Evolutionary conservation across 1,284 basidiomycete species (phyloP).

Genomic region (Anthracocystis panici-leucophaei): DNA sequence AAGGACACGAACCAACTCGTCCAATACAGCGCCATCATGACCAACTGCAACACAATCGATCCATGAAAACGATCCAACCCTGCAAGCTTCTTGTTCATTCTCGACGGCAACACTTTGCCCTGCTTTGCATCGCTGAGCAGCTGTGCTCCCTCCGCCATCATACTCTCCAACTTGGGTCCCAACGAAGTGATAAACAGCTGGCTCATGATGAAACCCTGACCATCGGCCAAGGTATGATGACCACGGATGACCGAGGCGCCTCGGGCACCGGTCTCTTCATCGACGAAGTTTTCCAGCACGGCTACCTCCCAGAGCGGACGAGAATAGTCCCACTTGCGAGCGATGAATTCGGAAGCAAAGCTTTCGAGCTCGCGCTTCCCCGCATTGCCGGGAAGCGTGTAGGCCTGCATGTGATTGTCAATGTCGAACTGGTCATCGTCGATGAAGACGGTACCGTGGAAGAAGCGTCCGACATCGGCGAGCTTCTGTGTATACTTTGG

Average conservation of each 20-base stretch:
- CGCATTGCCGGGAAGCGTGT: conserved; percentile 47
- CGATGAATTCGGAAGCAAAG: conserved; percentile 60
- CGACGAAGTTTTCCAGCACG: conserved; percentile 59
- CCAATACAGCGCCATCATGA: conserved; percentile 63
- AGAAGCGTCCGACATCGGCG: conserved; percentile 50
- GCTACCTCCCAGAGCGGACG: conserved; percentile 60
- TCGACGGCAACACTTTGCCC: conserved; percentile 58
- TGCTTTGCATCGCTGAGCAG: conserved; percentile 53
- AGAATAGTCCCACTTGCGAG: conserved; percentile 58
- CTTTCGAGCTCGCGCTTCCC: conserved; percentile 59
- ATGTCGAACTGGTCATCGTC: conserved; percentile 54
- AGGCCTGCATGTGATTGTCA: conserved; percentile 37
- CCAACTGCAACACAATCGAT: conserved; percentile 43
- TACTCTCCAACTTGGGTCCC: conserved; percentile 60
- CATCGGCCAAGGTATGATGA: conserved; percentile 65
- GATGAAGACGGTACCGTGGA: conserved; percentile 57
- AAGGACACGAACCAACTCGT: conserved; percentile 27
- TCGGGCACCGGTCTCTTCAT: conserved; percentile 42
- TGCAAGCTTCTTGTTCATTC: conserved; percentile 60
- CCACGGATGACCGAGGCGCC: conserved; percentile 62
- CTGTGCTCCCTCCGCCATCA: conserved; percentile 56
- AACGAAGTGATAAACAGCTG: conserved; percentile 62
- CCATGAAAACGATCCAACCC: conserved; percentile 56
- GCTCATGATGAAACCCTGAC: conserved; percentile 66
- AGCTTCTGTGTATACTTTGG: conserved; percentile 64